These are phyloP conservation scores for Diaporthe humulicola DNA, from an alignment of 2,329 filamentous ascomycete genomes.

Conservation along the genomic window DNA sequence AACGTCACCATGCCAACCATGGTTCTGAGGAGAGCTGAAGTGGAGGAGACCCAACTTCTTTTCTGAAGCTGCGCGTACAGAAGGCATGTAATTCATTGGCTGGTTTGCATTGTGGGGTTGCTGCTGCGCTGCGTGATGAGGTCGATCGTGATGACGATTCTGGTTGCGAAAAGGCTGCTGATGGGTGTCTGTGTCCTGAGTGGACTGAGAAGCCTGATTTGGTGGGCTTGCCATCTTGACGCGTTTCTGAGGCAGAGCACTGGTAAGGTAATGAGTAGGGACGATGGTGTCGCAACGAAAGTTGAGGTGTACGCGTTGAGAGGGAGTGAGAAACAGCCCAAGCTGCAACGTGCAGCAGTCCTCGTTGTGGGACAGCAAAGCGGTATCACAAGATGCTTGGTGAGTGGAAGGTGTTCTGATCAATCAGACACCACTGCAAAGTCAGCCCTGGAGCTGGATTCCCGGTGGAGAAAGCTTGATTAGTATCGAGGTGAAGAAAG, in stretches of 20 bases:
- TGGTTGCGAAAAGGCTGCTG: slow-evolving; percentile 10
- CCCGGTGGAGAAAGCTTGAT: neutral
- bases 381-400: neutral
- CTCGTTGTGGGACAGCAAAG: slow-evolving; percentile 12
- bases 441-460: slow-evolving; percentile 10
- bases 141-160: slow-evolving; percentile 15
- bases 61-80: slow-evolving; percentile 49
- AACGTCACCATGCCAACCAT: slow-evolving; percentile 58
- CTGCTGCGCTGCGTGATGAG: neutral
- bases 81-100: slow-evolving; percentile 37
- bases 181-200: slow-evolving; percentile 5
- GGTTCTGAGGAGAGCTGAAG: slow-evolving; percentile 54
- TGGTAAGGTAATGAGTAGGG: neutral
- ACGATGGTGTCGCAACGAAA: neutral
- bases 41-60: slow-evolving; percentile 57
- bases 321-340: neutral
- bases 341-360: slow-evolving; percentile 7
- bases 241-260: slow-evolving; percentile 14
- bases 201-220: slow-evolving; percentile 1
- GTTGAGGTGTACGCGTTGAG: neutral
- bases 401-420: neutral
- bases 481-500: neutral
- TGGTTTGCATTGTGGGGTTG: slow-evolving; percentile 30
- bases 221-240: slow-evolving; percentile 25
- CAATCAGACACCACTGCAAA: neutral